Evolutionary conservation across 768 basidiomycete genomes (phyloP).

Genomic region (Pleurotus platypus): DNA sequence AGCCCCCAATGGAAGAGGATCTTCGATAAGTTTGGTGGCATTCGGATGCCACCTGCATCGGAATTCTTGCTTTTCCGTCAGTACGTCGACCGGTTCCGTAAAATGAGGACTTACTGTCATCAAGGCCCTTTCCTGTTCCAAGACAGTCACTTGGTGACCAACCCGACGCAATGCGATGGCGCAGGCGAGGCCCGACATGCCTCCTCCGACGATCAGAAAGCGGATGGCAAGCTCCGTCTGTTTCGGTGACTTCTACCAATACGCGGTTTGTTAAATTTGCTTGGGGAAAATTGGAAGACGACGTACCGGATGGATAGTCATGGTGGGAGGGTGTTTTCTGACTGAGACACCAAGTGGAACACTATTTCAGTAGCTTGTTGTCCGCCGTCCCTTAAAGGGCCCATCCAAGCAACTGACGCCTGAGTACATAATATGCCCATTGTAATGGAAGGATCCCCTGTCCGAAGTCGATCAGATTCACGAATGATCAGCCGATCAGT

Average conservation of each 20-base stretch:
- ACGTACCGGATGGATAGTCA: slow-evolving; percentile 7
- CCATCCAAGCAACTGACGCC: too few relatives aligned
- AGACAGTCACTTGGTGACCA: slow-evolving; percentile 52
- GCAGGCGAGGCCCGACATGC: slow-evolving; percentile 50
- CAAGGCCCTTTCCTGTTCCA: slow-evolving; percentile 31
- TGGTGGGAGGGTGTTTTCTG: neutral
- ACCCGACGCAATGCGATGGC: slow-evolving; percentile 50
- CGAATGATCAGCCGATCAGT: too few relatives aligned
- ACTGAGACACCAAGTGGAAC: too few relatives aligned
- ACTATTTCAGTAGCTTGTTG: neutral
- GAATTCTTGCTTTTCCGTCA: neutral
- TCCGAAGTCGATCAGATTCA: too few relatives aligned
- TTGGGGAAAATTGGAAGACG: neutral
- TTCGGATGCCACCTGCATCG: slow-evolving; percentile 25
- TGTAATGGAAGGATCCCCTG: neutral
- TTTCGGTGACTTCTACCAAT: slow-evolving; percentile 10
- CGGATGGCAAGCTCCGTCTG: slow-evolving; percentile 23
- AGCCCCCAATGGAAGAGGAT: slow-evolving; percentile 57
- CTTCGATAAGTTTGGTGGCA: slow-evolving; percentile 53
- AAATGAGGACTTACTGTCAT: neutral
- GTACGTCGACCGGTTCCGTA: neutral
- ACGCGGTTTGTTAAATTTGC: neutral
- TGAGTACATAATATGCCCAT: too few relatives aligned
- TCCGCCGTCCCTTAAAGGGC: slow-evolving; percentile 1
- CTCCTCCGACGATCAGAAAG: slow-evolving; percentile 36